Conservation (phyloP, 2,329 filamentous ascomycete species). For the Metarhizium guizhouense region DNA sequence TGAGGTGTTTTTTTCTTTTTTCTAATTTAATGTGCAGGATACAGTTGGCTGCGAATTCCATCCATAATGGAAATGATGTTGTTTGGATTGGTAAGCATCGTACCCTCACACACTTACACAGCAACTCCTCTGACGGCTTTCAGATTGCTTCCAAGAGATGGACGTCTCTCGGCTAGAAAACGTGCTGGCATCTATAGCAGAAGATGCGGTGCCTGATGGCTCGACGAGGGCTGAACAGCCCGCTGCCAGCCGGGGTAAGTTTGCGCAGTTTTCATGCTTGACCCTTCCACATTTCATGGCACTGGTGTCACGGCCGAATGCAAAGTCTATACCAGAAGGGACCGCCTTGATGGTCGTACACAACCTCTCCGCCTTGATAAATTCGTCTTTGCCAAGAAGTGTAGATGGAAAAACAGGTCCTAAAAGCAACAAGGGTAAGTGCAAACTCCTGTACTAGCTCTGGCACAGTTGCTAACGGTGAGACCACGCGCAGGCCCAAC, state of each 20-base stretch:
- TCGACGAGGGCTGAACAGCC: conserved; percentile 7
- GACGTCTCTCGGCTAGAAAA: conserved; percentile 18
- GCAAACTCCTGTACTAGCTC: background rate
- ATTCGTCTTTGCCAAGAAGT: conserved; percentile 63
- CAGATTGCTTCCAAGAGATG: conserved; percentile 40
- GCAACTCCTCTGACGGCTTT: background rate
- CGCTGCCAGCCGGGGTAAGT: conserved; percentile 18
- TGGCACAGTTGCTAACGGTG: conserved; percentile 1
- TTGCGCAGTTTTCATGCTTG: conserved; percentile 42
- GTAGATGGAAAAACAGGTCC: conserved; percentile 27
- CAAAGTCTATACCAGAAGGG: conserved; percentile 49
- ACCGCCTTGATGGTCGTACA: conserved; percentile 70
- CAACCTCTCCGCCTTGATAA: conserved; percentile 66
- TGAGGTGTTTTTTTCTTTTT: background rate
- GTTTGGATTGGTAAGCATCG: conserved; percentile 70
- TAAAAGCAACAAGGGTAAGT: conserved; percentile 32
- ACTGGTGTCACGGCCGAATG: conserved; percentile 59
- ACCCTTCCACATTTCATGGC: conserved; percentile 68
- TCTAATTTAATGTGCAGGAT: conserved; percentile 39
- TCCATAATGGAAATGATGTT: conserved; percentile 53
- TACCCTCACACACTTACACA: conserved; percentile 2
- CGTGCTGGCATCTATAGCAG: conserved; percentile 13
- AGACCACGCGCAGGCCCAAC: conserved; percentile 21
- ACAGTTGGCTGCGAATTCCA: conserved; percentile 56
- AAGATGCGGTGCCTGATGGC: conserved; percentile 5